Conservation (phyloP, 2,329 filamentous ascomycete species). For the Fusarium sp. region DNA sequence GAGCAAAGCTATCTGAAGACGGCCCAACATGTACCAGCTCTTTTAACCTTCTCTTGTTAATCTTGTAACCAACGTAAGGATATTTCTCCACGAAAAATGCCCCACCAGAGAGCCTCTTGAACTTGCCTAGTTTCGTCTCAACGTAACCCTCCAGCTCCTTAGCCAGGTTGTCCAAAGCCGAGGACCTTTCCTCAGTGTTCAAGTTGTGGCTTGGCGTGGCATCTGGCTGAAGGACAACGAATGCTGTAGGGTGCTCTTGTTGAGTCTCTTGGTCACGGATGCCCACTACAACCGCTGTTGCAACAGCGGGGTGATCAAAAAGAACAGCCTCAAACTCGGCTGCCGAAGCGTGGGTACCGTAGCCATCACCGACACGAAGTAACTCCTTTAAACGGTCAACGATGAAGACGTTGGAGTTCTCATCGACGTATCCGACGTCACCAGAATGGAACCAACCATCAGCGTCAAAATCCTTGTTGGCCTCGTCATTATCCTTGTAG, state of each 20-base stretch:
- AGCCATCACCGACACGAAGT: not conserved
- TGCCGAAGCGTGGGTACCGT: not conserved
- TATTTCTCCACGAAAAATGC: not conserved
- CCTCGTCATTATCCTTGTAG: not conserved
- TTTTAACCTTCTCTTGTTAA: not conserved
- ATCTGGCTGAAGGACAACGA: not conserved
- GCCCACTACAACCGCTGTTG: not conserved
- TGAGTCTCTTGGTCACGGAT: not conserved
- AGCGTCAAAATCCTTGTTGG: not conserved
- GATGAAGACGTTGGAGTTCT: not conserved
- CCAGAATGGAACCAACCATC: not conserved
- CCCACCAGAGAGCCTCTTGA: not conserved
- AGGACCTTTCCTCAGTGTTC: not conserved
- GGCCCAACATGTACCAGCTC: not conserved
- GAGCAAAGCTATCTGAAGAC: rapidly evolving
- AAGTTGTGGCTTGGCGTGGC: not conserved
- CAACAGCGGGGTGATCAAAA: not conserved
- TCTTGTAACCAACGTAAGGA: not conserved
- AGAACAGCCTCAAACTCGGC: not conserved
- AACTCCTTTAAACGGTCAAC: not conserved
- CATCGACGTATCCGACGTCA: not conserved
- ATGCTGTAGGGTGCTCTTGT: not conserved
- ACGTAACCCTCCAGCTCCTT: not conserved
- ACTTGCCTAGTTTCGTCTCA: not conserved
- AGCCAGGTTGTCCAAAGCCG: not conserved